Percentiles rank a stretch among this genome's conserved stretches.
These are phyloP conservation scores for Tolypocladium cylindrosporum DNA, from an alignment of 2,329 filamentous ascomycete species.

Conservation along the genomic window DNA sequence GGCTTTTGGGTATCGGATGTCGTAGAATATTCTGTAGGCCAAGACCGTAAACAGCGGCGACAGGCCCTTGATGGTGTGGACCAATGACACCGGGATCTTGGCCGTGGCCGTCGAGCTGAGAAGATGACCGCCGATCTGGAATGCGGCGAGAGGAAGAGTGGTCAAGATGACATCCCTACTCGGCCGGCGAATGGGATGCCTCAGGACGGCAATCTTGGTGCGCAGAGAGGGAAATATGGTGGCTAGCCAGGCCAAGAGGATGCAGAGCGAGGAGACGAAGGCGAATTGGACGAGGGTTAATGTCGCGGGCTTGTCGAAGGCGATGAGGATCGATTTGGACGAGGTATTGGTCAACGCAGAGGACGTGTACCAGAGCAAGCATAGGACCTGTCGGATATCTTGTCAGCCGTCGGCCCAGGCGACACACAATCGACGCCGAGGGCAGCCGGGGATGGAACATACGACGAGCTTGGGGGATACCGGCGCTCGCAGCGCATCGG, in stretches of 20 bases:
- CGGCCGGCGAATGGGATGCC: constrained; percentile 73
- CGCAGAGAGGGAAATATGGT: constrained; percentile 61
- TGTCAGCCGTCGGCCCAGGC: not conserved
- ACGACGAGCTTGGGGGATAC: constrained; percentile 84
- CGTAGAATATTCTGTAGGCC: constrained; percentile 81
- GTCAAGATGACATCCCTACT: constrained; percentile 73
- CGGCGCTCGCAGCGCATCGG: constrained; percentile 80
- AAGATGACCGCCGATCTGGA: constrained; percentile 90
- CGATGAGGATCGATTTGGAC: constrained; percentile 91
- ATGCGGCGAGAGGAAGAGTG: constrained; percentile 82
- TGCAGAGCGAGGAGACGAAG: constrained; percentile 81
- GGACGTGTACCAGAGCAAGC: constrained; percentile 86
- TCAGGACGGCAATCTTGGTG: constrained; percentile 64
- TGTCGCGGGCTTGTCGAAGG: constrained; percentile 82
- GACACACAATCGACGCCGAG: not conserved
- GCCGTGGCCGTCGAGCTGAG: constrained; percentile 89
- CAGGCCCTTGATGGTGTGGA: constrained; percentile 96
- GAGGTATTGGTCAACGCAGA: constrained; percentile 96
- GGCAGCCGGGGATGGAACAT: constrained; percentile 19
- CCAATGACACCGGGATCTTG: constrained; percentile 89
- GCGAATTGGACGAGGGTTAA: constrained; percentile 89
- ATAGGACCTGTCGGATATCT: constrained; percentile 53
- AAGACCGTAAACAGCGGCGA: constrained; percentile 92
- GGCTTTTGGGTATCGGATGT: constrained; percentile 75
- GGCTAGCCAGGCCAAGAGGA: constrained; percentile 69